A percentile compares a stretch with the other conserved stretches of the same genome.
phyloP scores from a whole-genome alignment of 2,329 filamentous ascomycete species.

The Amphichorda felina region DNA sequence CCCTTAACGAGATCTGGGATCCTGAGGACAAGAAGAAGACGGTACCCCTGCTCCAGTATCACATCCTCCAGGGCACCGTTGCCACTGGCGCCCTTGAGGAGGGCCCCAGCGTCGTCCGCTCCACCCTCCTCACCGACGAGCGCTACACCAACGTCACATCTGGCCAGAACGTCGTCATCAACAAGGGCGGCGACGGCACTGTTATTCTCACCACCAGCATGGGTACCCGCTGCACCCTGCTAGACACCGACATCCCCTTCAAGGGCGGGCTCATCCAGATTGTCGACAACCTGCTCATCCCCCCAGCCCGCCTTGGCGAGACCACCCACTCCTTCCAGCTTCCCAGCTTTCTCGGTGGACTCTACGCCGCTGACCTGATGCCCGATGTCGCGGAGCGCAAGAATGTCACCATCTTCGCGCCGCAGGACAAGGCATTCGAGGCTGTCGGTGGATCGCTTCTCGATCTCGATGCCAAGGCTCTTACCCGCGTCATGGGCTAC shows the following conservation, averaged over 20 bases:
- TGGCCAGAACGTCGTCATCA: constrained; percentile 35
- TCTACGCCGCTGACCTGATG: constrained; percentile 19
- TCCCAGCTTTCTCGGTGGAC: constrained; percentile 24
- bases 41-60: constrained; percentile 45
- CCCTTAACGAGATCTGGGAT: constrained; percentile 32
- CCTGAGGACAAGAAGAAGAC: constrained; percentile 30
- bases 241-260: constrained; percentile 31
- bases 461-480: constrained; percentile 30
- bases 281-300: constrained; percentile 37
- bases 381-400: constrained; percentile 26
- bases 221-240: constrained; percentile 28
- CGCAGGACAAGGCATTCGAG: constrained; percentile 47
- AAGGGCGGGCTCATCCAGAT: constrained; percentile 38
- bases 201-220: constrained; percentile 37
- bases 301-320: constrained; percentile 33
- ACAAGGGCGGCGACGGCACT: constrained; percentile 27
- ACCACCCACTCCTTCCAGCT: constrained; percentile 35
- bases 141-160: constrained; percentile 35
- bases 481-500: constrained; percentile 46
- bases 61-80: constrained; percentile 44
- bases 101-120: constrained; percentile 24
- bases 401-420: constrained; percentile 51
- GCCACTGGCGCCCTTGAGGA: constrained; percentile 20
- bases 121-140: constrained; percentile 28
- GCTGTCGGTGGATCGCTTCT: constrained; percentile 38